Evolutionary conservation across 2,329 filamentous ascomycete genomes (phyloP).

Genomic region (Hymenoscyphus albidus): DNA sequence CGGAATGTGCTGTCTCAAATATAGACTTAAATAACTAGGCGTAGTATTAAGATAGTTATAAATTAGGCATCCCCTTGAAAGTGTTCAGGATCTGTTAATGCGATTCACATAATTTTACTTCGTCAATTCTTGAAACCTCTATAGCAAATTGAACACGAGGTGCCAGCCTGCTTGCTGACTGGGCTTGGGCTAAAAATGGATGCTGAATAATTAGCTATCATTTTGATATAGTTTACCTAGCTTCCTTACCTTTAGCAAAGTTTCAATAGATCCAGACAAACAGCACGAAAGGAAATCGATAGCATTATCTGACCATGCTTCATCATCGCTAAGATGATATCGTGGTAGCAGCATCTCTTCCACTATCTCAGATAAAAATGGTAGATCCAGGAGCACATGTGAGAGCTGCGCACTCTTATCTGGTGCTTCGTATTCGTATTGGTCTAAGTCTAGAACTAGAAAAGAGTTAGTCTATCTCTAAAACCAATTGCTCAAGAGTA

Average conservation of each 20-base stretch:
- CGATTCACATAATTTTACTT: background rate
- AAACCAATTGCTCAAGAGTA: background rate
- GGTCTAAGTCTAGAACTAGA: slow-evolving; percentile 11
- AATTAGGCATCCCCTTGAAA: background rate
- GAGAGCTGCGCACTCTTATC: slow-evolving; percentile 7
- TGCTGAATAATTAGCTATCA: slow-evolving; percentile 9
- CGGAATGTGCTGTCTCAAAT: background rate
- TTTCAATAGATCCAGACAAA: slow-evolving; percentile 11
- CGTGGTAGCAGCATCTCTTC: slow-evolving; percentile 10
- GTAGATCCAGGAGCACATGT: slow-evolving; percentile 11
- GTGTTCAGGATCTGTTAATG: background rate
- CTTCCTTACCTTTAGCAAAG: slow-evolving; percentile 11
- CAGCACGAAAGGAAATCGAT: slow-evolving; percentile 10
- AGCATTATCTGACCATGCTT: slow-evolving; percentile 7
- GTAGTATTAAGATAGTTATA: background rate
- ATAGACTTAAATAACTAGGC: background rate
- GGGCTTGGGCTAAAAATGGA: slow-evolving; percentile 9
- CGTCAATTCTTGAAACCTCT: background rate
- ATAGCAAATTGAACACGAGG: slow-evolving; percentile 10
- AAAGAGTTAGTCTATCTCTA: slow-evolving; percentile 4
- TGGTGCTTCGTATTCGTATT: slow-evolving; percentile 8
- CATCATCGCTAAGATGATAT: slow-evolving; percentile 8
- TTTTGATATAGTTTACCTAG: background rate
- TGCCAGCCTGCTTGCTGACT: slow-evolving; percentile 10
- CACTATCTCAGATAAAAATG: slow-evolving; percentile 9